These are phyloP conservation scores for Fusarium domesticum DNA, from an alignment of 2,329 filamentous ascomycete species.

Conservation along the genomic window DNA sequence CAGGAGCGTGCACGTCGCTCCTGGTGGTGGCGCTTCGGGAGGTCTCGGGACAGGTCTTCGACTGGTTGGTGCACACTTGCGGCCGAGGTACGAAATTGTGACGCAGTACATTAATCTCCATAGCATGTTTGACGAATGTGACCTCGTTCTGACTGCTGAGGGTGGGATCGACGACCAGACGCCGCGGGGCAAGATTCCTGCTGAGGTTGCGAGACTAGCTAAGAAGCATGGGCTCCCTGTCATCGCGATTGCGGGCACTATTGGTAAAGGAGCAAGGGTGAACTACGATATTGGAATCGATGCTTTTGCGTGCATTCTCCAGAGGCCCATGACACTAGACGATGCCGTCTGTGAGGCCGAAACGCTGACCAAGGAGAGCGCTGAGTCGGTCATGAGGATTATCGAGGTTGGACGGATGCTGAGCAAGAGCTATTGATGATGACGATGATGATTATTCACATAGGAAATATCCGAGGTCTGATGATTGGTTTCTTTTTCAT, in stretches of 20 bases:
- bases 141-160: conserved; percentile 52
- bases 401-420: conserved; percentile 32
- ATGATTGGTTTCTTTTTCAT: neutral
- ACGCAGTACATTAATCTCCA: conserved; percentile 49
- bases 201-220: conserved; percentile 48
- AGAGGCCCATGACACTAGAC: conserved; percentile 32
- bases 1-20: conserved; percentile 35
- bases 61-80: conserved; percentile 44
- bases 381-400: conserved; percentile 35
- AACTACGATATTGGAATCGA: conserved; percentile 37
- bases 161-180: conserved; percentile 52
- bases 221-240: conserved; percentile 45
- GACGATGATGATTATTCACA: neutral
- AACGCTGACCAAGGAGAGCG: conserved; percentile 32
- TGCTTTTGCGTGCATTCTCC: conserved; percentile 35
- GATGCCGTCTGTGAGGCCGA: conserved; percentile 33
- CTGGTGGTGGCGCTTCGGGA: conserved; percentile 51
- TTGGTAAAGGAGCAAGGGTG: conserved; percentile 33
- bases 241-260: conserved; percentile 38
- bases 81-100: conserved; percentile 48
- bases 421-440: conserved; percentile 6
- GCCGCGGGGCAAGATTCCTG: conserved; percentile 51
- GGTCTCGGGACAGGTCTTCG: conserved; percentile 51
- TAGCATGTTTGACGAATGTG: conserved; percentile 44
- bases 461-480: neutral